Evolutionary conservation across 2,329 filamentous ascomycete genomes (phyloP).

Genomic region (Orbilia quercus): DNA sequence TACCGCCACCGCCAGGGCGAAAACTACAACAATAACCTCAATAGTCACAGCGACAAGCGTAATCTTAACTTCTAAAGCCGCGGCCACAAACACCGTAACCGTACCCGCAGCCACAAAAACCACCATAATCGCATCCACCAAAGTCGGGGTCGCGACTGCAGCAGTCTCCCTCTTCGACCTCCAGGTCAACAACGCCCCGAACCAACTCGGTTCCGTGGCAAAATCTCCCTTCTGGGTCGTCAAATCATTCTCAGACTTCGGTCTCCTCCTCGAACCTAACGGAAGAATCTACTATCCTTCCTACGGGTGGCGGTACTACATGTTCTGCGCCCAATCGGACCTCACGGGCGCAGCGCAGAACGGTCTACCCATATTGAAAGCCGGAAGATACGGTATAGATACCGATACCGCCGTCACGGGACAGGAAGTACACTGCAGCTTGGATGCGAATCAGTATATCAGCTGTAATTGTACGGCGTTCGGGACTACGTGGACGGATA

Average conservation of each 20-base stretch:
- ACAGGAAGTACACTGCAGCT: not conserved
- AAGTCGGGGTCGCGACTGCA: too few relatives aligned
- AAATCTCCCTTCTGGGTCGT: not conserved
- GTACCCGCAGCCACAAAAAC: too few relatives aligned
- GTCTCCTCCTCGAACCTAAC: not conserved
- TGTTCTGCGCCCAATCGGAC: conserved; percentile 8
- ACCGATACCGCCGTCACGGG: not conserved
- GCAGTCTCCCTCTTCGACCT: too few relatives aligned
- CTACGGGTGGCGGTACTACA: not conserved
- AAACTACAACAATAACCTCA: too few relatives aligned
- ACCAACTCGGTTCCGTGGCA: too few relatives aligned
- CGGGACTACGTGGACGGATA: not conserved
- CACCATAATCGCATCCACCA: too few relatives aligned
- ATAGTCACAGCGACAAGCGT: too few relatives aligned
- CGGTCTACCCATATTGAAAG: not conserved
- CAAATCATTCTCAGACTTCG: not conserved
- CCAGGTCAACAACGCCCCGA: too few relatives aligned
- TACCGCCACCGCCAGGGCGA: too few relatives aligned
- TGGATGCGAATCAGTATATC: not conserved
- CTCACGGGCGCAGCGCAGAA: not conserved
- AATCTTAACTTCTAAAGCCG: too few relatives aligned
- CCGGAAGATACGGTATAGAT: conserved; percentile 1
- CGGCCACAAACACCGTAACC: too few relatives aligned
- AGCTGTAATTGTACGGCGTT: conserved; percentile 1
- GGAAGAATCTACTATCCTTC: not conserved